phyloP scores from a whole-genome alignment of 169 alveolate genomes.

The Cryptosporidium ubiquitum region DNA sequence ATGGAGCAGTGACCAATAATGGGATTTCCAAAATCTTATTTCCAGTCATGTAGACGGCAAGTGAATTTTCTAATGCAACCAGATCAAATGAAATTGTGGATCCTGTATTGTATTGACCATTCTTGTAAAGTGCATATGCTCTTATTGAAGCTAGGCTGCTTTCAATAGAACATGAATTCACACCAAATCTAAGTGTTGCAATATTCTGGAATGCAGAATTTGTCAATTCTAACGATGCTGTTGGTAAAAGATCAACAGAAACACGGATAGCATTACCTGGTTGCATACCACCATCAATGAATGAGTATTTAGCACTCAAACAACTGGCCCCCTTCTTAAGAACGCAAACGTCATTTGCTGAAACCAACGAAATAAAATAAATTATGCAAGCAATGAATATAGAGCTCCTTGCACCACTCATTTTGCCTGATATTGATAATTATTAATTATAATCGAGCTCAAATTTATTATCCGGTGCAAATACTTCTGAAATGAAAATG shows the following conservation, averaged over 20 bases:
- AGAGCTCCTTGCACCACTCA: slow-evolving; percentile 72
- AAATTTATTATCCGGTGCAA: slow-evolving; percentile 39
- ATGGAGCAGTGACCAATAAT: slow-evolving; percentile 63
- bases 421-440: slow-evolving; percentile 5
- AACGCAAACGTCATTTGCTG: slow-evolving; percentile 24
- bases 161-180: slow-evolving; percentile 51
- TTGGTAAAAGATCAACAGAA: slow-evolving; percentile 40
- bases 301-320: neutral
- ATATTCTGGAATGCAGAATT: slow-evolving; percentile 66
- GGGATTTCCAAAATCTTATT: slow-evolving; percentile 52
- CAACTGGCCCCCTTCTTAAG: slow-evolving; percentile 31
- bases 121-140: slow-evolving; percentile 43
- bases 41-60: slow-evolving; percentile 49
- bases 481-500: slow-evolving; percentile 22
- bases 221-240: slow-evolving; percentile 48
- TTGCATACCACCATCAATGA: slow-evolving; percentile 55
- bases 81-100: slow-evolving; percentile 48
- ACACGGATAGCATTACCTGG: slow-evolving; percentile 58
- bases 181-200: slow-evolving; percentile 58
- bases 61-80: slow-evolving; percentile 53
- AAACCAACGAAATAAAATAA: slow-evolving; percentile 27
- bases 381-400: slow-evolving; percentile 27
- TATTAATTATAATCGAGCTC: slow-evolving; percentile 28
- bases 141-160: slow-evolving; percentile 19
- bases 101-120: slow-evolving; percentile 31